Percentiles rank a stretch among this genome's conserved stretches.
These are phyloP conservation scores for Sparassis latifolia DNA, from an alignment of 1,284 basidiomycete genomes.

Conservation along the genomic window DNA sequence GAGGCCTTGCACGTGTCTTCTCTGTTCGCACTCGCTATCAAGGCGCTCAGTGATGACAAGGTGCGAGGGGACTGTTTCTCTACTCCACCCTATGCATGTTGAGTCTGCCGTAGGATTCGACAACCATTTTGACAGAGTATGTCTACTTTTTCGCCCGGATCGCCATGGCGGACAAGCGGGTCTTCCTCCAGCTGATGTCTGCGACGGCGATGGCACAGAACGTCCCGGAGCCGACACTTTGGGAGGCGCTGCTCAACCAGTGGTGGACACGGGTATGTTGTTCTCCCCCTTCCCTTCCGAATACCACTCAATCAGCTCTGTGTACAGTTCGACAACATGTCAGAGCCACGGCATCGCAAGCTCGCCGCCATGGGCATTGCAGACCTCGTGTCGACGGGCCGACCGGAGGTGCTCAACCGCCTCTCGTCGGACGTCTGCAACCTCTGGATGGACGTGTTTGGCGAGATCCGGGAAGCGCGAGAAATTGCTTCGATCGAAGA, in stretches of 20 bases:
- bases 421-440: constrained; percentile 76
- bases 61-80: constrained; percentile 27
- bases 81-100: background rate
- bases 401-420: constrained; percentile 62
- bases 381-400: constrained; percentile 61
- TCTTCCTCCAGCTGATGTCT: constrained; percentile 63
- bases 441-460: constrained; percentile 86
- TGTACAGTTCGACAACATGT: constrained; percentile 77
- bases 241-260: constrained; percentile 63
- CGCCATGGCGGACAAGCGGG: constrained; percentile 50
- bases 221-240: constrained; percentile 47
- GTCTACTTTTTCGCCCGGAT: constrained; percentile 68
- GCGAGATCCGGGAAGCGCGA: constrained; percentile 72
- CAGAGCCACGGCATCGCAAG: constrained; percentile 70
- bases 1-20: constrained; percentile 65
- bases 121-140: constrained; percentile 55
- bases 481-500: constrained; percentile 27
- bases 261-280: constrained; percentile 70
- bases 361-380: constrained; percentile 71
- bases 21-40: constrained; percentile 56
- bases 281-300: background rate
- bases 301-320: background rate
- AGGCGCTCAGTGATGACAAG: constrained; percentile 56
- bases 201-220: constrained; percentile 45
- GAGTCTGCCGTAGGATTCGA: constrained; percentile 33